Evolutionary conservation across 2,329 filamentous ascomycete species (phyloP), one percentile per base, ranked within the genome.

Genomic region (Fusarium sp.): DNA sequence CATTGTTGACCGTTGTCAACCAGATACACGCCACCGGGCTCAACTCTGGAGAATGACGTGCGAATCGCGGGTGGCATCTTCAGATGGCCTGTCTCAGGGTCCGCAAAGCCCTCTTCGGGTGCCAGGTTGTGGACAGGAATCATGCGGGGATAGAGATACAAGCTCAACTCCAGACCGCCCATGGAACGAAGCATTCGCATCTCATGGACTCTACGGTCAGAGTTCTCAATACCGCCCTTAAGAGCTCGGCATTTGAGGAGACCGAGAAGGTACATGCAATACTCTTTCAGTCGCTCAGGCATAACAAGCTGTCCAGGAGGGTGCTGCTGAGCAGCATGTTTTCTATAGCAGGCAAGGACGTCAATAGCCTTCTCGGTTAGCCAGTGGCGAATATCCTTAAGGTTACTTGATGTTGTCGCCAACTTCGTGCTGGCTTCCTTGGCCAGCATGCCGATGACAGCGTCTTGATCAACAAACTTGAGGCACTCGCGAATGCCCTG

Each of bases 111-210:
- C 72, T 98, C 94, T 67, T 91, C 90, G 1, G 92, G 89, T 53
- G 92, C 87, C 60, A 99, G 87, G 77, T 94, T 96, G 83, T 99
- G 96, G 49, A 99, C 82, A 6, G 96, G 89, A 63, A 97, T 90
- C 80, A 99, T 96, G 56, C 94, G 90, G 20, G 96, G 96, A 78
- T 99, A 99, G 48, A 99, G 90, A 78, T 98, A 98, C 35, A 97
- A 83, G 25, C 92, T 93, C 43, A 97, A 83, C 77, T 98, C 96
- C 20, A 90, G 85, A 22, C 92, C 88, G 32, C 94, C 94, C 87
- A 98, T 96, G 15, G 90, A 90, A 60, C 92, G 92, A 64, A 99
- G 86, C 87, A 97, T 90, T 52, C 95, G 90, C 84, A 97, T 90
- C 76, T 97, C 95, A 74, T 98, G 92, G 15, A 96, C 91, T 66